A percentile compares a stretch with the other conserved stretches of the same genome.
Conservation (phyloP, 2,329 filamentous ascomycete species). For the Alternaria infectoria region DNA sequence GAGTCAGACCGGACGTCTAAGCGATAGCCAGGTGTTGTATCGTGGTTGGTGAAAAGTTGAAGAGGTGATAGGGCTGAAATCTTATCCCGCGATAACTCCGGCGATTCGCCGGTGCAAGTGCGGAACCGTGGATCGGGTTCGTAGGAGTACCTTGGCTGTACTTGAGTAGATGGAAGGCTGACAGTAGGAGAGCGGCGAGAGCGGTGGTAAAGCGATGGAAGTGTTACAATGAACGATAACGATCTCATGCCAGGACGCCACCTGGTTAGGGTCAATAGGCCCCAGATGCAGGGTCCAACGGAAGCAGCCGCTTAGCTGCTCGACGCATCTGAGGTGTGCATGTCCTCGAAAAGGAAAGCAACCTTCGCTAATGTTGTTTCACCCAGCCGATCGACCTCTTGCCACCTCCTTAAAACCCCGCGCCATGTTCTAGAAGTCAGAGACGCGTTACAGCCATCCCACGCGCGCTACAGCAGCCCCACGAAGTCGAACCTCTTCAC, state of each 20-base stretch:
- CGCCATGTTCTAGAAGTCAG: constrained; percentile 1
- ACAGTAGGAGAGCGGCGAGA: neutral
- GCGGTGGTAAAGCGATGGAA: neutral
- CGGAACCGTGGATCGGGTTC: neutral
- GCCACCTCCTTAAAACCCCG: constrained; percentile 2
- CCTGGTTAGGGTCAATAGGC: constrained; percentile 3
- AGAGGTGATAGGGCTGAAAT: constrained; percentile 16
- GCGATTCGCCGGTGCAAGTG: constrained; percentile 5
- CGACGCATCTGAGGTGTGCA: constrained; percentile 5
- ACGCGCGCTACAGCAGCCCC: neutral
- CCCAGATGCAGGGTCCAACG: constrained; percentile 21
- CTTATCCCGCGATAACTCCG: constrained; percentile 20
- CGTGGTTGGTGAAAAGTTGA: constrained; percentile 14
- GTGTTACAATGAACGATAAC: constrained; percentile 14
- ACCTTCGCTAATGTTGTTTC: constrained; percentile 4
- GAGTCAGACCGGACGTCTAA: neutral
- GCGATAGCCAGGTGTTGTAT: neutral
- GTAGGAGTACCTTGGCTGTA: neutral
- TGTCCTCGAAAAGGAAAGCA: constrained; percentile 5
- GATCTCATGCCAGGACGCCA: constrained; percentile 11
- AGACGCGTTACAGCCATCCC: neutral
- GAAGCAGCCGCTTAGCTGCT: constrained; percentile 3
- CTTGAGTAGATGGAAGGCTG: neutral
- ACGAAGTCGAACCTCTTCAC: neutral
- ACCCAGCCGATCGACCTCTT: constrained; percentile 1